These are phyloP conservation scores for Picochlorum sp. DNA, from an alignment of 139 green algal species.

Conservation along the genomic window DNA sequence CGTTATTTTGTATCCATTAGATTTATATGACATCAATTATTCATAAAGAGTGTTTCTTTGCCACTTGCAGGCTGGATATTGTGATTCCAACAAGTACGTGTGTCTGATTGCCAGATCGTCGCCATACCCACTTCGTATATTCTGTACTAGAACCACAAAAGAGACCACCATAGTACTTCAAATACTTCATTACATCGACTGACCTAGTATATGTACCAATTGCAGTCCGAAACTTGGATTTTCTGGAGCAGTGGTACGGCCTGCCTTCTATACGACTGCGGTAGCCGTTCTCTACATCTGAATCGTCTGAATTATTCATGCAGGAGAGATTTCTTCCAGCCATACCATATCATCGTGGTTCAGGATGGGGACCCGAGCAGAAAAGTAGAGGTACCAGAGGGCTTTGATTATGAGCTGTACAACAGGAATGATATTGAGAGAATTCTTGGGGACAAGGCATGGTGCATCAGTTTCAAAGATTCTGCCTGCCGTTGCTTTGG, in stretches of 20 bases:
- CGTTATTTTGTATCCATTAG: neutral
- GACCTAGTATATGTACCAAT: neutral
- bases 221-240: constrained; percentile 59
- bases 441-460: constrained; percentile 88
- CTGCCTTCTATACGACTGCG: neutral
- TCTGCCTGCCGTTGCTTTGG: constrained; percentile 91
- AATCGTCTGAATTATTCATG: neutral
- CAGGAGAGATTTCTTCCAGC: constrained; percentile 78
- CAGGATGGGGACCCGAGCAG: constrained; percentile 83
- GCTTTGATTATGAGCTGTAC: constrained; percentile 93
- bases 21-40: neutral
- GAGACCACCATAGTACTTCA: too few species aligned
- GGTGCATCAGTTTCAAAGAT: constrained; percentile 95
- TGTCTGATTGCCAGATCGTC: neutral
- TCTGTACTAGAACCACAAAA: too few species aligned
- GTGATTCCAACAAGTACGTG: constrained; percentile 78
- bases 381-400: constrained; percentile 57
- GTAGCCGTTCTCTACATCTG: neutral
- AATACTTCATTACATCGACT: too few species aligned
- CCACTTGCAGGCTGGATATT: constrained; percentile 53
- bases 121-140: too few species aligned
- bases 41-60: neutral
- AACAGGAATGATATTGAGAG: constrained; percentile 90
- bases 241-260: constrained; percentile 68
- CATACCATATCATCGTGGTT: constrained; percentile 86